phyloP scores from a whole-genome alignment of 169 alveolate species.

The Plasmodium fragile region DNA sequence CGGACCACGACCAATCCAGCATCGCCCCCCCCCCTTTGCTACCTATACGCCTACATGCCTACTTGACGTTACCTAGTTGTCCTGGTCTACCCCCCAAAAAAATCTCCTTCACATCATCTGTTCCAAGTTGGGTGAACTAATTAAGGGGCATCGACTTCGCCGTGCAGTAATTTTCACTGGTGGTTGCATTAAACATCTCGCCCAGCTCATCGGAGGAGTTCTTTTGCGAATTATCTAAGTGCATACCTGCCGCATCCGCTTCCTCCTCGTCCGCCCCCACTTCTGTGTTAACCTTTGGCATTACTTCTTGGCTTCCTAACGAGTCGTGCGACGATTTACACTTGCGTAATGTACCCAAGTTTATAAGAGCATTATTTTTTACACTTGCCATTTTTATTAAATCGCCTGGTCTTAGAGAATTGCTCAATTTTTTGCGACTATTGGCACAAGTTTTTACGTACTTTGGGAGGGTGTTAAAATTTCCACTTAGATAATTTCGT shows the following conservation, averaged over 20 bases:
- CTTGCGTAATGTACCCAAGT: neutral
- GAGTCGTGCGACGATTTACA: neutral
- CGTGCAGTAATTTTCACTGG: constrained; percentile 26
- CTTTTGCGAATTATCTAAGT: neutral
- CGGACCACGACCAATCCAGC: neutral
- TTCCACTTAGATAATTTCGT: neutral
- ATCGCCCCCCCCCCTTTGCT: neutral
- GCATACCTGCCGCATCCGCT: neutral
- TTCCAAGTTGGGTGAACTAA: neutral
- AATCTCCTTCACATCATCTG: neutral
- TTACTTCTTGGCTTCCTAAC: neutral
- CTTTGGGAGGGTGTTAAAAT: constrained; percentile 21
- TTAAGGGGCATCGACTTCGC: constrained; percentile 28
- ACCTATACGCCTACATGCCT: neutral
- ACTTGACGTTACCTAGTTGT: neutral
- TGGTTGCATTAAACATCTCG: constrained; percentile 13
- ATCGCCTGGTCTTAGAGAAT: neutral
- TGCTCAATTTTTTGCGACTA: constrained; percentile 40
- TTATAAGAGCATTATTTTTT: neutral
- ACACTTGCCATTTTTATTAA: neutral
- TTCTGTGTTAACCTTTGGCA: neutral
- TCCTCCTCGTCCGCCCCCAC: neutral
- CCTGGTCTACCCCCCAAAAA: neutral
- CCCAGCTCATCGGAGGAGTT: neutral
- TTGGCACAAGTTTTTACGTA: constrained; percentile 67